These are phyloP conservation scores for Rosa multiflora DNA, from an alignment of 306 rosid genomes.

Conservation along the genomic window DNA sequence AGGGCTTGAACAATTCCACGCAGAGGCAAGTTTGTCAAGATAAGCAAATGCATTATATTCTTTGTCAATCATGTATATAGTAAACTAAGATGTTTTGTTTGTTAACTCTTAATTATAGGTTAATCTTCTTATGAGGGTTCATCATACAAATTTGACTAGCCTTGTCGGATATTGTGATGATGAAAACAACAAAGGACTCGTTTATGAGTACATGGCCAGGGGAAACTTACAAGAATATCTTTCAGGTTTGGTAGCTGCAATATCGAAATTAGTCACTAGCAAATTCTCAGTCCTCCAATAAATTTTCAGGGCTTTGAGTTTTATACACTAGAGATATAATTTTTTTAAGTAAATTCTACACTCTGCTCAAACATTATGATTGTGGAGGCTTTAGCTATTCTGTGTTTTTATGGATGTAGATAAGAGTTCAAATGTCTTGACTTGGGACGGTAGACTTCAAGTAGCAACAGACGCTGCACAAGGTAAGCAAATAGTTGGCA, in stretches of 20 bases:
- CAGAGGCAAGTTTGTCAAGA: too few species aligned
- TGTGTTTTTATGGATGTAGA: neutral
- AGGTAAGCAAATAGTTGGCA: conserved; percentile 12
- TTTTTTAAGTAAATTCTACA: too few species aligned
- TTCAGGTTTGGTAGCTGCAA: conserved; percentile 18
- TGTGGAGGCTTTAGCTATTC: neutral
- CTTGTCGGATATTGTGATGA: conserved; percentile 40
- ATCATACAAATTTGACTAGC: conserved; percentile 39
- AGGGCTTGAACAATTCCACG: too few species aligned
- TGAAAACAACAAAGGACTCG: conserved; percentile 11
- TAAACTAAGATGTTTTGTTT: neutral
- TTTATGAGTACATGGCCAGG: conserved; percentile 35
- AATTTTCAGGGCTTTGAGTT: neutral
- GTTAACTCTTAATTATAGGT: conserved; percentile 17
- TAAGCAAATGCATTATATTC: neutral
- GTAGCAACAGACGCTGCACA: conserved; percentile 38
- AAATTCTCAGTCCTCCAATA: neutral
- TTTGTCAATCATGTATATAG: too few species aligned
- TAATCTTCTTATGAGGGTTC: conserved; percentile 34
- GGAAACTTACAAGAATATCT: conserved; percentile 32
- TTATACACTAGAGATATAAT: too few species aligned
- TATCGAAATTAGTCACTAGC: neutral
- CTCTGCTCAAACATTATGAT: neutral
- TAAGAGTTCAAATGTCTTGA: conserved; percentile 16
- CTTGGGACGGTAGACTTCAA: conserved; percentile 35